phyloP scores from a whole-genome alignment of 1,284 basidiomycete species.

The Cystodermella granulosa region DNA sequence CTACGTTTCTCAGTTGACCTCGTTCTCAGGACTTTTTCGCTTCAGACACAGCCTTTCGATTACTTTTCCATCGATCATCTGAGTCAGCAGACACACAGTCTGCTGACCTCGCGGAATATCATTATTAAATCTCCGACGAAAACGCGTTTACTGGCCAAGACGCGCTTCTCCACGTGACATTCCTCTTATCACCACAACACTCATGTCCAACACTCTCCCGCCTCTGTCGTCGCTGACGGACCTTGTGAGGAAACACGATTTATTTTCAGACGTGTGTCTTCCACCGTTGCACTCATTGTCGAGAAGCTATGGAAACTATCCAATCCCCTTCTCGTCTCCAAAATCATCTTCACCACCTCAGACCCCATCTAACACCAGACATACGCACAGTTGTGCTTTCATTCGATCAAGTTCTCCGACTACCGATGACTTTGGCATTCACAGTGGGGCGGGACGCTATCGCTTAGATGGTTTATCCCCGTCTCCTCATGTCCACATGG shows the following conservation, averaged over 20 bases:
- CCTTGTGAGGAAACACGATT: constrained; percentile 15
- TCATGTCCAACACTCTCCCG: constrained; percentile 35
- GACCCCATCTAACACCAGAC: constrained; percentile 32
- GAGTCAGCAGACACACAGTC: constrained; percentile 23
- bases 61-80: constrained; percentile 2
- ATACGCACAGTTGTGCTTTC: constrained; percentile 24
- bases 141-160: constrained; percentile 41
- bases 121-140: constrained; percentile 34
- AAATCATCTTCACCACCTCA: constrained; percentile 39
- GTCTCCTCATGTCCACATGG: constrained; percentile 18
- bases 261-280: constrained; percentile 16
- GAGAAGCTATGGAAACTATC: constrained; percentile 15
- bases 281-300: constrained; percentile 22
- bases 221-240: constrained; percentile 22
- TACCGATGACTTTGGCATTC: constrained; percentile 14
- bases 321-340: constrained; percentile 31
- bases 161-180: constrained; percentile 39
- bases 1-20: too few relatives aligned
- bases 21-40: too few relatives aligned
- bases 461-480: constrained; percentile 24
- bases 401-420: constrained; percentile 37
- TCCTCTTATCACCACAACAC: constrained; percentile 39
- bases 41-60: too few relatives aligned
- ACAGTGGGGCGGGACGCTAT: too few relatives aligned
- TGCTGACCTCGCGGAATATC: constrained; percentile 21